Evolutionary conservation across 1,139 yeast genomes (phyloP), one percentile per base, ranked within the genome.

Genomic region (Diutina pseudorugosa): DNA sequence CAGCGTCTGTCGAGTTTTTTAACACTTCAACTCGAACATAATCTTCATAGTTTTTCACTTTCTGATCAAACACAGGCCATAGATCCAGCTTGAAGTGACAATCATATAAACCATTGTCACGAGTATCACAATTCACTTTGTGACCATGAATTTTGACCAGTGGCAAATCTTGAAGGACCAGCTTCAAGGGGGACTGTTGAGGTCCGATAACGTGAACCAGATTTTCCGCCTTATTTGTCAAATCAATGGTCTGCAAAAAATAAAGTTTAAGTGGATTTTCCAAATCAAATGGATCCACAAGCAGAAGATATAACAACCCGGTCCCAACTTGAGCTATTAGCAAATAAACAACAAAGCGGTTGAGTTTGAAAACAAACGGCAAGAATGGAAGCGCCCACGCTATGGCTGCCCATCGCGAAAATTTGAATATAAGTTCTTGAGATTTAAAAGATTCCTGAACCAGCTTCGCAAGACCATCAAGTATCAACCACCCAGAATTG

Each of bases 321-420:
- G 66, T 56, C 30, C 71, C 52, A 7, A 74, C 62, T 4, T 71
- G 55, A 1, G 67, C 55, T 1, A 75, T 53, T 21, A 80, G 60
- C 0, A 71, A 60, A 8, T 76, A 58, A 4, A 80, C 71, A 50
- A 82, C 65, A 30, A 78, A 58, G 52, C 75, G 72, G 63, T 85
- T 85, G 51, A 86, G 62, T 60, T 85, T 84, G 67, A 85, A 85
- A 47, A 82, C 70, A 61, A 88, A 88, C 9, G 95, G 93, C 51
- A 86, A 61, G 21, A 83, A 64, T 9, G 93, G 83, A 1, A 82
- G 57, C 0, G 82, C 73, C 60, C 85, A 66, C 0, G 72, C 59
- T 45, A 66, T 51, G 65, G 69, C 57, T 69, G 72, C 59, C 1
- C 55, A 50, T 53, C 66, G 63, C 11, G 83, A 59, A 14, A 76